Evolutionary conservation across 345 rosid genomes (phyloP).

Genomic region (Tarenaya hassleriana): DNA sequence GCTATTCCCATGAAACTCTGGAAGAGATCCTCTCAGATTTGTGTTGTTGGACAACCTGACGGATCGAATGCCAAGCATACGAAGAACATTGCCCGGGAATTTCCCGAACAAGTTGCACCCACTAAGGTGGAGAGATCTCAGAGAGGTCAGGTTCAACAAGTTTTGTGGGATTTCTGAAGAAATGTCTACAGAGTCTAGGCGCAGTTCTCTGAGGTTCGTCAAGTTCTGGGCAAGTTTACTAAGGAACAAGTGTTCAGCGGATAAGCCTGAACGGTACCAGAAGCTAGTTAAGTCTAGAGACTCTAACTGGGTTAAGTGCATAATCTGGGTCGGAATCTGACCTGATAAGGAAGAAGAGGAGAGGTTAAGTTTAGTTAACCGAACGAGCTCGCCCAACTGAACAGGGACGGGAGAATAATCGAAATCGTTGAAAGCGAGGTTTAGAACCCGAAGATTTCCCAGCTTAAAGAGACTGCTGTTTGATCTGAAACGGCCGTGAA

Average conservation of each 20-base stretch:
- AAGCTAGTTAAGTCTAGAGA: too few species aligned
- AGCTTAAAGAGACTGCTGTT: conserved; percentile 8
- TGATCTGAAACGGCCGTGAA: background rate
- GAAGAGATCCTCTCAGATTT: conserved; percentile 3
- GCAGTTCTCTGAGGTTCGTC: background rate
- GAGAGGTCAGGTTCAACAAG: conserved; percentile 4
- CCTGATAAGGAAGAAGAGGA: too few species aligned
- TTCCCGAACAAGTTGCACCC: background rate
- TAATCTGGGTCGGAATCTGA: too few species aligned
- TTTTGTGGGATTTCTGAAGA: conserved; percentile 13
- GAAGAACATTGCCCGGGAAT: background rate
- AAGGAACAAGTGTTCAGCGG: background rate
- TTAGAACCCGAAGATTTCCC: conserved; percentile 9
- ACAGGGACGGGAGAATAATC: background rate
- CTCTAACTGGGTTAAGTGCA: too few species aligned
- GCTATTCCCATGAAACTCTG: conserved; percentile 10
- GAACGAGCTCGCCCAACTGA: background rate
- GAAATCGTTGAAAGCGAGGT: conserved; percentile 29
- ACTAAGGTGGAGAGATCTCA: background rate
- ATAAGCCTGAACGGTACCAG: too few species aligned
- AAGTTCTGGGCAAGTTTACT: background rate
- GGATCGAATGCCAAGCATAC: background rate
- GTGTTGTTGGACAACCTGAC: background rate
- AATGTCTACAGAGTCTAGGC: background rate
- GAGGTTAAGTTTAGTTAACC: too few species aligned